A percentile compares a stretch with the other conserved stretches of the same genome.
These are phyloP conservation scores for Pisolithus sp. DNA, from an alignment of 768 basidiomycete species.

Conservation along the genomic window DNA sequence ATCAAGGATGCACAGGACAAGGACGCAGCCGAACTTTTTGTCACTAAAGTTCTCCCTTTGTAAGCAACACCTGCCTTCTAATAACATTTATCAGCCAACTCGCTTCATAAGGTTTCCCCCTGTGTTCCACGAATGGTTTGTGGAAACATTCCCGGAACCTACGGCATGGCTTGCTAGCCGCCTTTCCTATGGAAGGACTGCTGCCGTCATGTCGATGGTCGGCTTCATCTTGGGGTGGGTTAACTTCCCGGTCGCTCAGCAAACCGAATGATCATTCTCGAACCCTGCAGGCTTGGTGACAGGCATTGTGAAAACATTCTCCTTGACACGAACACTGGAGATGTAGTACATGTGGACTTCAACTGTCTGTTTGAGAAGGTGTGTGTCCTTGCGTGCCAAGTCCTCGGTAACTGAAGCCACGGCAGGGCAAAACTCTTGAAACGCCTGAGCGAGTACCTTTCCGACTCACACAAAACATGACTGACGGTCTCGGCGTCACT, in stretches of 20 bases:
- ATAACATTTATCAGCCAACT: not conserved
- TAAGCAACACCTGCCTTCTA: constrained; percentile 28
- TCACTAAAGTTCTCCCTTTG: constrained; percentile 49
- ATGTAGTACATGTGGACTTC: constrained; percentile 94
- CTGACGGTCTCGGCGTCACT: constrained; percentile 88
- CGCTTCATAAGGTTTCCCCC: constrained; percentile 56
- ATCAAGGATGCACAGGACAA: constrained; percentile 47
- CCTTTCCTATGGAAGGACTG: constrained; percentile 78
- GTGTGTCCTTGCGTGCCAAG: not conserved
- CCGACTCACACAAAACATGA: constrained; percentile 86
- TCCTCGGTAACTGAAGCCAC: not conserved
- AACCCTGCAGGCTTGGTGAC: constrained; percentile 75
- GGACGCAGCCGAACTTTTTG: constrained; percentile 48
- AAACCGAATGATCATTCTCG: not conserved
- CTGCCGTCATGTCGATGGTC: constrained; percentile 98
- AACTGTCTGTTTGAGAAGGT: constrained; percentile 98
- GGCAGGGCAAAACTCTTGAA: constrained; percentile 72
- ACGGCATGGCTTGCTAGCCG: constrained; percentile 89
- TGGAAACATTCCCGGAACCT: constrained; percentile 95
- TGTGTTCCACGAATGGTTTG: constrained; percentile 96
- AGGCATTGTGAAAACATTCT: constrained; percentile 96
- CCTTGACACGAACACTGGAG: constrained; percentile 81
- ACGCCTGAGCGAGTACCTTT: constrained; percentile 92
- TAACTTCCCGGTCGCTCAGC: not conserved
- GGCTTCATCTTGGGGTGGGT: constrained; percentile 88